Percentiles rank a stretch among this genome's conserved stretches.
These are phyloP conservation scores for Sophora flavescens DNA, from an alignment of 306 rosid genomes.

Conservation along the genomic window DNA sequence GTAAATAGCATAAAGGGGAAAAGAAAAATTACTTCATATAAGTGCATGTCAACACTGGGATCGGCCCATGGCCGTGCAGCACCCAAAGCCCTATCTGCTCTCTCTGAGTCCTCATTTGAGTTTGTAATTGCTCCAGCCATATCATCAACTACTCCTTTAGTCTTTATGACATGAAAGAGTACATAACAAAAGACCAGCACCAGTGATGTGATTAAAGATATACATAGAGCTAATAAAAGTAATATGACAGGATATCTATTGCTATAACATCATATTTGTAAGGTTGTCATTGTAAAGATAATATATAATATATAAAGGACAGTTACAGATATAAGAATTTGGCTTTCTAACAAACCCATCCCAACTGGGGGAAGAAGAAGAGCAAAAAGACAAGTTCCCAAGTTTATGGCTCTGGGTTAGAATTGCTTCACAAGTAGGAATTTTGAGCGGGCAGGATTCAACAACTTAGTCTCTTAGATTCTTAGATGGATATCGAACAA, in stretches of 20 bases:
- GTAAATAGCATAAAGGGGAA: slow-evolving; percentile 14
- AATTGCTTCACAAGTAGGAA: not conserved
- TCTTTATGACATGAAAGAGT: slow-evolving; percentile 53
- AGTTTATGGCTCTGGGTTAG: not conserved
- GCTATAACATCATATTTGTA: slow-evolving; percentile 18
- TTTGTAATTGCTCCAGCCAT: slow-evolving; percentile 56
- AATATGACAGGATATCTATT: slow-evolving; percentile 19
- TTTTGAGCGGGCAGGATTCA: not conserved
- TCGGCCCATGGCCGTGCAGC: slow-evolving; percentile 63
- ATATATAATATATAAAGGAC: not conserved
- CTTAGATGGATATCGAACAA: not conserved
- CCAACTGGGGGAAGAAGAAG: not conserved
- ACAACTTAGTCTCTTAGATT: not conserved
- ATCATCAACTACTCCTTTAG: slow-evolving; percentile 64
- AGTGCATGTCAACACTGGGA: slow-evolving; percentile 52
- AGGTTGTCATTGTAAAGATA: not conserved
- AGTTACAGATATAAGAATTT: not conserved
- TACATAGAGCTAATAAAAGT: not conserved
- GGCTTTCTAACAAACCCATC: not conserved
- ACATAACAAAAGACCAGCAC: slow-evolving; percentile 29
- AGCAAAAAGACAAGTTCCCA: slow-evolving; percentile 5
- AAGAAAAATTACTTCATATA: slow-evolving; percentile 44
- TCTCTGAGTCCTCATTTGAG: slow-evolving; percentile 57
- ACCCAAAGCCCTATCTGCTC: slow-evolving; percentile 55
- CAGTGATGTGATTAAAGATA: not conserved